phyloP scores from a whole-genome alignment of 805 yeast species.

The Metschnikowia similis region DNA sequence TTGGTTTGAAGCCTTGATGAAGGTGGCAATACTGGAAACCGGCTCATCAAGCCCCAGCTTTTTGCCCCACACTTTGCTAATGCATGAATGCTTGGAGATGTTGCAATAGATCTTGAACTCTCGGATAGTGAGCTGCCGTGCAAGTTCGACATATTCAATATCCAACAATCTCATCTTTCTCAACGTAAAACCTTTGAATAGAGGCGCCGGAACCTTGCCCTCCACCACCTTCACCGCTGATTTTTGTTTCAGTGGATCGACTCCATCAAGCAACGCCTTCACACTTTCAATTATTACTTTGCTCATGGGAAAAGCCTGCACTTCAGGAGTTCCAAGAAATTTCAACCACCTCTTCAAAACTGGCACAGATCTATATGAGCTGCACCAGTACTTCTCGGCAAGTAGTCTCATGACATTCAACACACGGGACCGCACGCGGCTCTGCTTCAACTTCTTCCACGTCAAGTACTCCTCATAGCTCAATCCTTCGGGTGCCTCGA shows the following conservation, averaged over 20 bases:
- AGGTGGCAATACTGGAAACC: conserved; percentile 45
- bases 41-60: conserved; percentile 52
- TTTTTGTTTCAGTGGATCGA: conserved; percentile 7
- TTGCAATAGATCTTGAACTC: conserved; percentile 68
- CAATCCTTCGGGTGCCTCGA: conserved; percentile 83
- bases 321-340: conserved; percentile 23
- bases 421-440: conserved; percentile 62
- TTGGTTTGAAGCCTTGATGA: conserved; percentile 72
- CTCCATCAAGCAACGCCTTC: conserved; percentile 27
- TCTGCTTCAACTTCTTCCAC: conserved; percentile 71
- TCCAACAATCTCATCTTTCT: conserved; percentile 52
- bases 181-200: conserved; percentile 30
- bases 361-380: conserved; percentile 49
- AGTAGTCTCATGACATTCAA: conserved; percentile 63
- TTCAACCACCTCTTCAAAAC: conserved; percentile 32
- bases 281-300: conserved; percentile 25
- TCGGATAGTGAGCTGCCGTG: conserved; percentile 77
- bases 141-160: conserved; percentile 70
- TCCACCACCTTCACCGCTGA: neutral
- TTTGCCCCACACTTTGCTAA: conserved; percentile 73
- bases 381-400: conserved; percentile 67
- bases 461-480: conserved; percentile 73
- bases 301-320: conserved; percentile 25
- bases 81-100: conserved; percentile 67
- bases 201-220: conserved; percentile 39